These are phyloP conservation scores for Lactarius evosmus DNA, from an alignment of 768 basidiomycete genomes.

Conservation along the genomic window DNA sequence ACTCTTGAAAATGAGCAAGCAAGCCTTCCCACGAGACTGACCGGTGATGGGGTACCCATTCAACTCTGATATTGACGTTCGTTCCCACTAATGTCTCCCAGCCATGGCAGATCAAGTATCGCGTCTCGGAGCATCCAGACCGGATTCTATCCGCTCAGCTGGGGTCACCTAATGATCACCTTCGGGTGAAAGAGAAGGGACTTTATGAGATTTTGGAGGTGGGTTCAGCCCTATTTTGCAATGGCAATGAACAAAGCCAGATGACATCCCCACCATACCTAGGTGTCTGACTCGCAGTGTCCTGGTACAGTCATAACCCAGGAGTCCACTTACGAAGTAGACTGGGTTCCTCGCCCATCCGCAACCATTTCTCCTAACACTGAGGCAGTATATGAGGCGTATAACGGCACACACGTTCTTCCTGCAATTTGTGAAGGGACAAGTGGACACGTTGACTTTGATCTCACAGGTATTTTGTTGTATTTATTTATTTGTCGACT, in stretches of 20 bases:
- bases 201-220: slow-evolving; percentile 69
- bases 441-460: slow-evolving; percentile 79
- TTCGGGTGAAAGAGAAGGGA: slow-evolving; percentile 73
- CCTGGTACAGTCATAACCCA: slow-evolving; percentile 63
- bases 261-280: slow-evolving; percentile 3
- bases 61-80: background rate
- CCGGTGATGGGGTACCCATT: slow-evolving; percentile 78
- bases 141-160: slow-evolving; percentile 42
- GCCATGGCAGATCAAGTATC: slow-evolving; percentile 89
- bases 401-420: slow-evolving; percentile 73
- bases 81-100: slow-evolving; percentile 34
- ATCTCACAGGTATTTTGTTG: slow-evolving; percentile 55
- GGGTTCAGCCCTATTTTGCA: background rate
- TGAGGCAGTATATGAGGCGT: slow-evolving; percentile 51
- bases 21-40: slow-evolving; percentile 76
- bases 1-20: slow-evolving; percentile 74
- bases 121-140: slow-evolving; percentile 45
- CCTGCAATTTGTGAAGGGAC: slow-evolving; percentile 79
- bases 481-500: background rate
- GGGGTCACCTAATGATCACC: slow-evolving; percentile 63
- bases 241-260: background rate
- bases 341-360: slow-evolving; percentile 76
- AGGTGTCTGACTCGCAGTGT: slow-evolving; percentile 86
- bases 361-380: slow-evolving; percentile 63
- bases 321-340: slow-evolving; percentile 64